These are phyloP conservation scores for Kodamaea nitidulidarum DNA, from an alignment of 805 yeast genomes.

Conservation along the genomic window DNA sequence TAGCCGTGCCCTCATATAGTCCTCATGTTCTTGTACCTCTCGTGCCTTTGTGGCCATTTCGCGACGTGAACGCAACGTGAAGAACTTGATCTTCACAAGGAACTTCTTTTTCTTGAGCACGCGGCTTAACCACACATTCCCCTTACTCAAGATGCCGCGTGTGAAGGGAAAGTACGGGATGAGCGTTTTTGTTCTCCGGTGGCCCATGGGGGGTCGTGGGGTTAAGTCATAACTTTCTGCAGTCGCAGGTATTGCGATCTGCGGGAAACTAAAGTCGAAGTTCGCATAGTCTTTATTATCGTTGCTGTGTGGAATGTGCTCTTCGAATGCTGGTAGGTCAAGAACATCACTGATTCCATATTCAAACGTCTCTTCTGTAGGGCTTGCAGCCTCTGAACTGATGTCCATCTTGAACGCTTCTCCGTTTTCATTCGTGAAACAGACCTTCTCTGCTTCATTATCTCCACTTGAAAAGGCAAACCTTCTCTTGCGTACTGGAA, in stretches of 20 bases:
- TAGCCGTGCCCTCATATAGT: too few relatives aligned
- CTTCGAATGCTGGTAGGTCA: too few relatives aligned
- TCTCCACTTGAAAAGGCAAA: not conserved
- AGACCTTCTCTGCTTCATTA: not conserved
- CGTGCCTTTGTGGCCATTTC: not conserved
- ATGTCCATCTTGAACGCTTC: not conserved
- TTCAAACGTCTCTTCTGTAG: too few relatives aligned
- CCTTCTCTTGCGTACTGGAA: not conserved
- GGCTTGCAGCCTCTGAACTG: too few relatives aligned
- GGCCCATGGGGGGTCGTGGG: slow-evolving; percentile 1
- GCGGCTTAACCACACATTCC: slow-evolving; percentile 2
- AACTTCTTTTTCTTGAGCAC: slow-evolving; percentile 3
- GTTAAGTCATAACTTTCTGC: not conserved
- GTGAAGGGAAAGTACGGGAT: not conserved
- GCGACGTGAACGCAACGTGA: not conserved
- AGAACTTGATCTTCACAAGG: slow-evolving; percentile 5
- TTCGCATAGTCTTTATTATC: not conserved
- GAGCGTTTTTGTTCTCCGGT: slow-evolving; percentile 4
- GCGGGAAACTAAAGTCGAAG: not conserved
- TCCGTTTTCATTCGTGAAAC: not conserved
- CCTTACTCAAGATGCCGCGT: slow-evolving; percentile 1
- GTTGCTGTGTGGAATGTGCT: not conserved
- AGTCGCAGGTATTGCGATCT: not conserved
- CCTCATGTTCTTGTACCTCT: too few relatives aligned
- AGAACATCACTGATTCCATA: too few relatives aligned